Percentiles rank a stretch among this genome's conserved stretches.
phyloP scores from a whole-genome alignment of 768 basidiomycete species.

The Lentinula sp. region DNA sequence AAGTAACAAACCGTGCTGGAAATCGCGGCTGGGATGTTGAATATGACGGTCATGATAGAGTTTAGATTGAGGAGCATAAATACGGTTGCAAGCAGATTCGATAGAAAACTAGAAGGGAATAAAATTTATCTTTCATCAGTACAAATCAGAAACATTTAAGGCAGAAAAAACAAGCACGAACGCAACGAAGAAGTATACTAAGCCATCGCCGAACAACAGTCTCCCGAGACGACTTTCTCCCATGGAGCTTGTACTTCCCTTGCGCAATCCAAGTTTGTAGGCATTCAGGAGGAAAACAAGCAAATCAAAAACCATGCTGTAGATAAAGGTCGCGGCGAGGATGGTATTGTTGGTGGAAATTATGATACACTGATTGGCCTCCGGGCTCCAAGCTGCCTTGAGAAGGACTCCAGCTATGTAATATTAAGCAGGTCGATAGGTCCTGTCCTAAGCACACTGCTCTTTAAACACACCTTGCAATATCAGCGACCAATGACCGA shows the following conservation, averaged over 20 bases:
- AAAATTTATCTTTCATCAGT: neutral
- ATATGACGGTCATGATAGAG: slow-evolving; percentile 68
- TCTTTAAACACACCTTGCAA: slow-evolving; percentile 44
- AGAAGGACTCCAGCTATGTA: slow-evolving; percentile 47
- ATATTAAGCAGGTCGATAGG: neutral
- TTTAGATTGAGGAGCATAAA: slow-evolving; percentile 69
- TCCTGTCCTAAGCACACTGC: neutral
- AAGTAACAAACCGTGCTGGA: slow-evolving; percentile 49
- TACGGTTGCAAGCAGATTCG: slow-evolving; percentile 55
- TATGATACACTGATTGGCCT: slow-evolving; percentile 46
- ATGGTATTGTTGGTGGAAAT: slow-evolving; percentile 51
- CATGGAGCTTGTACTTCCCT: slow-evolving; percentile 20
- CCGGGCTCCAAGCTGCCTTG: slow-evolving; percentile 49
- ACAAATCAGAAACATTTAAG: neutral
- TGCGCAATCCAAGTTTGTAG: slow-evolving; percentile 46
- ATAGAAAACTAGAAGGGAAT: slow-evolving; percentile 44
- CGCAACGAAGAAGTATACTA: slow-evolving; percentile 71
- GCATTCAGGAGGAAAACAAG: slow-evolving; percentile 54
- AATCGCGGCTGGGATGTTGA: slow-evolving; percentile 68
- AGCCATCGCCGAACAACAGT: slow-evolving; percentile 66
- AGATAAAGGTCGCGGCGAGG: slow-evolving; percentile 65
- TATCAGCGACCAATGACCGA: slow-evolving; percentile 69
- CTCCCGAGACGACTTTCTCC: slow-evolving; percentile 53
- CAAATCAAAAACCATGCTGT: slow-evolving; percentile 71
- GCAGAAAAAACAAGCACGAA: slow-evolving; percentile 25